Base-by-base conservation (phyloP, 1,139 yeast species). In the Magnusiomyces ingens region DNA sequence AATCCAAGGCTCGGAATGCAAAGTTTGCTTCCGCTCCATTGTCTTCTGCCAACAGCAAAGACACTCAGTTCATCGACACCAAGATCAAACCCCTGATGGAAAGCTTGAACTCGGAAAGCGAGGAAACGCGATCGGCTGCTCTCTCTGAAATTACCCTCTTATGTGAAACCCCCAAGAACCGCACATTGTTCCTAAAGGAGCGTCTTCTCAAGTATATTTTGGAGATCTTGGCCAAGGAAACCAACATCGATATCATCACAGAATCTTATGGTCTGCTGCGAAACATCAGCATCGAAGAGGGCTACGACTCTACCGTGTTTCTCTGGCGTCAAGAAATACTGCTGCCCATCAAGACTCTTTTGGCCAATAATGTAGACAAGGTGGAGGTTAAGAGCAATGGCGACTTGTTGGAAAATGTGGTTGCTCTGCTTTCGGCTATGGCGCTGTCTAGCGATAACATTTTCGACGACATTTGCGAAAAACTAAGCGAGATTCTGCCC, bases 261-360 rank as follows among this genome's bases (percentile, higher is more conserved):
- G 95, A 86, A 62, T 77, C 91, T 0, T 85, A 80, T 64, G 97
- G 96, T 1, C 73, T 91, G 50, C 71, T 93, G 59, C 78, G 96
- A 65, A 89, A 87, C 65, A 65, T 91, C 52, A 84, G 85, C 2
- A 75, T 88, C 51, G 95, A 89, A 65, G 95, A 89, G 70, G 98
- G 96, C n/a, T 83, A 88, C 62, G 95, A 88, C 58, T 78, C 88
- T 32, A 81, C 90, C 41, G 78, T 80, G 35, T 81, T 79, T 66
- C 68, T 86, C 54, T 85, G 95, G 87, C 79, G 97, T 67, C 81
- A 82, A 29, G 82, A 85, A 57, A 80, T 93, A 49, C 32, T 18
- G 41, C 48, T 19, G 44, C 45, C 40, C 42, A 46, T 35, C 52
- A 40, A 29, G 43, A 52, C n/a, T 49, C 52, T 17, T 37, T 5